phyloP scores from a whole-genome alignment of 345 rosid species.

The Garcia nutans region DNA sequence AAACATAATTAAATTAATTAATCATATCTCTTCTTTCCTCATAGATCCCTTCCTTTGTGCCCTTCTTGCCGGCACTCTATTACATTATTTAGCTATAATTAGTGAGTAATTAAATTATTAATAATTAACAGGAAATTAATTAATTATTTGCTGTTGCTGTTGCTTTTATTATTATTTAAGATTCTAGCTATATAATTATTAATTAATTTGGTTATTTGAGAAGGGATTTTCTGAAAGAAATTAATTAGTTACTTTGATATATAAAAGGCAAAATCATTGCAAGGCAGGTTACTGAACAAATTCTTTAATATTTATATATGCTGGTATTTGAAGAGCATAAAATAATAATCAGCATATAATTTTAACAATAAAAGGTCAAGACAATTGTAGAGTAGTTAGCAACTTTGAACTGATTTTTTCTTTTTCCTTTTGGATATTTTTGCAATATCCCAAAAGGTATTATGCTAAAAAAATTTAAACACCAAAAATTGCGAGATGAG shows the following conservation, averaged over 20 bases:
- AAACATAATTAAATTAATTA: background rate
- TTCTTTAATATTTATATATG: background rate
- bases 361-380: too few species aligned
- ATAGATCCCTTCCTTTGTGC: slow-evolving; percentile 24
- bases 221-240: background rate
- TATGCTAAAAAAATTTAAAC: too few species aligned
- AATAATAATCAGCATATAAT: too few species aligned
- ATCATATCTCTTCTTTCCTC: background rate
- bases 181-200: background rate
- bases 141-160: background rate
- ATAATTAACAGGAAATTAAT: background rate
- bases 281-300: slow-evolving; percentile 11
- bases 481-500: too few species aligned
- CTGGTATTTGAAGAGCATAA: background rate
- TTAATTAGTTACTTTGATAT: background rate
- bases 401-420: too few species aligned
- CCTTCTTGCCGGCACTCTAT: slow-evolving; percentile 40
- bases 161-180: background rate
- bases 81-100: slow-evolving; percentile 32
- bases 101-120: background rate
- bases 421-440: too few species aligned
- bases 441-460: background rate
- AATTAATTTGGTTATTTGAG: background rate
- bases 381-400: too few species aligned
- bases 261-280: slow-evolving; percentile 9